Base-by-base conservation (phyloP, 345 rosid genomes). In the Populus pruinosa region DNA sequence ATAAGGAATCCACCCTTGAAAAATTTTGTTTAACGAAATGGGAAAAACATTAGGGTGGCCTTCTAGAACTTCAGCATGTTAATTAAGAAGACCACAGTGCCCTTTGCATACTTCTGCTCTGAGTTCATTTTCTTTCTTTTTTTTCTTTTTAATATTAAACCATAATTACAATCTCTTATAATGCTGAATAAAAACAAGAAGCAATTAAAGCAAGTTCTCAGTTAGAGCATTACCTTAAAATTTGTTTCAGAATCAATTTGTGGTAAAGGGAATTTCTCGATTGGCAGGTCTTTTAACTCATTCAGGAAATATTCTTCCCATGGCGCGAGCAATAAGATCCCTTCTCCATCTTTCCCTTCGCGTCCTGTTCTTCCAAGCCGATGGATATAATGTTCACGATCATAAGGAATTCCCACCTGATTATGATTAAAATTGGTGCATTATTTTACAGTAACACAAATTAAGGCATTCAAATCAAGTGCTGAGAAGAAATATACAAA, bases 281-380 rank as follows among this genome's bases (percentile, higher is more conserved):
- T 88, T 47, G 97, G 97, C 77, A 96, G 85, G 79, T 91, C 99
- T 77, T 87, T 89, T 59, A 96, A 84, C 76, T 91, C 93, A 65
- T 90, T 88, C 76, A 96, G 84, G 90, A 96, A 96, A 84, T 89
- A 92, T 81, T 90, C 89, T 83, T 94, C 99, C 97, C 97, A 96
- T 41, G 99, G 99, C 12, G 98, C 93, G 67, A 96, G 85, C 86
- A 96, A 78, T 80, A 94, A 85, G 76, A 94, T 85, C n/a, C 99
- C 93, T 81, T 85, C 83, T 47, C 99, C 98, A 70, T 78, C 91
- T 85, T 94, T 94, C 79, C 92, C 94, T 88, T 88, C 91, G 53
- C 91, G 89, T 31, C 97, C 97, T 20, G 97, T 96, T 86, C 98
- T 94, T 83, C 97, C 97, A 61, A 96, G 89, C 29, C 97, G 90